Evolutionary conservation across 306 rosid genomes (phyloP).

Genomic region (Dryas alaskensis): DNA sequence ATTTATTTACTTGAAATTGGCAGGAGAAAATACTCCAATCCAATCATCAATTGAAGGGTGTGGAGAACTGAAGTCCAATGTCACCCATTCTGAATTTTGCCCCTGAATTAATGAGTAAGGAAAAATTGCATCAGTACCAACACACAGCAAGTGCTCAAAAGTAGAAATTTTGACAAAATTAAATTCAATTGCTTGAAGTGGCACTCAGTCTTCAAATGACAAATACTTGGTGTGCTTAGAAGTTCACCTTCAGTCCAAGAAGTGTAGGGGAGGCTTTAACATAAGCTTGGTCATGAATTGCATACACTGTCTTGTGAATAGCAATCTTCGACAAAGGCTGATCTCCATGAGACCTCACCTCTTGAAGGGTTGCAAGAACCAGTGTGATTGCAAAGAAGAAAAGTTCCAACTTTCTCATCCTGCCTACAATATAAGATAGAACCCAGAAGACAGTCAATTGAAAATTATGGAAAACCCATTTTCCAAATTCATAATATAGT

Average conservation of each 20-base stretch:
- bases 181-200: not conserved
- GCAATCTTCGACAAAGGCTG: slow-evolving; percentile 69
- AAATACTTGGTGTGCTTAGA: not conserved
- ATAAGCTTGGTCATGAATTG: slow-evolving; percentile 50
- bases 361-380: slow-evolving; percentile 38
- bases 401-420: slow-evolving; percentile 39
- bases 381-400: slow-evolving; percentile 37
- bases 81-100: slow-evolving; percentile 65
- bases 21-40: slow-evolving; percentile 94
- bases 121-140: slow-evolving; percentile 26
- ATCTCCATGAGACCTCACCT: slow-evolving; percentile 51
- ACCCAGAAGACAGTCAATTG: not conserved
- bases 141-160: not conserved
- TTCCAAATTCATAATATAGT: not conserved
- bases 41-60: slow-evolving; percentile 66
- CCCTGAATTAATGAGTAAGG: slow-evolving; percentile 46
- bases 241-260: slow-evolving; percentile 64
- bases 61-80: slow-evolving; percentile 53
- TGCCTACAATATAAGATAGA: slow-evolving; percentile 31
- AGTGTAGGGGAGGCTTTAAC: slow-evolving; percentile 53
- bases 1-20: slow-evolving; percentile 60
- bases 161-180: not conserved
- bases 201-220: not conserved
- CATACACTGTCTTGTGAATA: slow-evolving; percentile 47
- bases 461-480: slow-evolving; percentile 2